Evolutionary conservation across 345 rosid genomes (phyloP), one percentile per base, ranked within the genome.

Genomic region (Toxicodendron radicans): DNA sequence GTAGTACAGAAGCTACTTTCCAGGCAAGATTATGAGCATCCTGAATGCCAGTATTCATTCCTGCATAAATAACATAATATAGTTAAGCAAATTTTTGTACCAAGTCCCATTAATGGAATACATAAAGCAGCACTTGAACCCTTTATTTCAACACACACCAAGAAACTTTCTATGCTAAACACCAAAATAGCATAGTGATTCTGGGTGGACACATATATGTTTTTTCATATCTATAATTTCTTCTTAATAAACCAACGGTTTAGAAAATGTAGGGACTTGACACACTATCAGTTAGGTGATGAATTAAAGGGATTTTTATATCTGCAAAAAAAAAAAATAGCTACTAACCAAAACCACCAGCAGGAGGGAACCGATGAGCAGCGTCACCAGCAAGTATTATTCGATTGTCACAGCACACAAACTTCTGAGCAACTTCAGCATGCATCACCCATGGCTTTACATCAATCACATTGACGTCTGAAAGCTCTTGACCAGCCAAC

Each of bases 361-460:
- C 97, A 54, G 98, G 98, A 74, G 98, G 99, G 74, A 93, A 90
- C 46, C 91, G 91, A 75, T 93, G 98, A 77, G 94, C 97, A 77
- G 99, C 98, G 88, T 93, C 99, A 76, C 99, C 98, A 71, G 86
- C 93, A 78, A 95, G 92, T 63, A 91, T 75, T 66, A 95, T 77
- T 73, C 81, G 88, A 79, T 86, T 86, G 77, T 89, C 85, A 76
- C 75, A 83, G 80, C 81, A 77, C 60, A 78, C 77, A 79, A 83
- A 91, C 74, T 83, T 95, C 76, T 93, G 93, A 49, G 93, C 96
- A 68, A 93, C 98, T 89, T 95, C 98, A 79, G 99, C 98, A 87
- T 93, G 90, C 99, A 95, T 95, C 80, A 88, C 85, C 99, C 99
- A 95, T 71, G 97, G 98, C 87, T 93, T 95, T 79, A 91, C 73